Percentiles rank a stretch among this genome's conserved stretches.
phyloP scores from a whole-genome alignment of 805 yeast genomes.

The Kodamaea hsintzibuensis region DNA sequence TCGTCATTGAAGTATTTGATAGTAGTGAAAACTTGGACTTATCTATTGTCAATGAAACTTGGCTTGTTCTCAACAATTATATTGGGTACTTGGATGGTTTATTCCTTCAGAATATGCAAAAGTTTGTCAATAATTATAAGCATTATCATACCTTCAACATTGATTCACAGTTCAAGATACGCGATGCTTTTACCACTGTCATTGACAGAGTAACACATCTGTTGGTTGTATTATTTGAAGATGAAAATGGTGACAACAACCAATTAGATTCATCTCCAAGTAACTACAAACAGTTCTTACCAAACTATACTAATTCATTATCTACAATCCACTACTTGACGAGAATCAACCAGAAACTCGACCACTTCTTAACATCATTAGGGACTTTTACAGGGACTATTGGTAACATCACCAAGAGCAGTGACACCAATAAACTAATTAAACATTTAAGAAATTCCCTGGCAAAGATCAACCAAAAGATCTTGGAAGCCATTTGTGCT shows the following conservation, averaged over 20 bases:
- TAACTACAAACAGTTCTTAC: slow-evolving; percentile 37
- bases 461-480: slow-evolving; percentile 34
- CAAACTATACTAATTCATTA: slow-evolving; percentile 41
- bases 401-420: slow-evolving; percentile 33
- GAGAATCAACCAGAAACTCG: slow-evolving; percentile 27
- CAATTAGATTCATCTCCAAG: slow-evolving; percentile 39
- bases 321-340: slow-evolving; percentile 40
- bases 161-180: slow-evolving; percentile 31
- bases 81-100: slow-evolving; percentile 33
- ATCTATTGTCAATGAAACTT: slow-evolving; percentile 43
- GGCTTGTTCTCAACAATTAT: slow-evolving; percentile 42
- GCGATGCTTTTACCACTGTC: slow-evolving; percentile 26
- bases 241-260: slow-evolving; percentile 24
- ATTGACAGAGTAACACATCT: slow-evolving; percentile 26
- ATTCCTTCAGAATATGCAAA: slow-evolving; percentile 29
- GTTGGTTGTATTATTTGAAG: slow-evolving; percentile 31
- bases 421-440: slow-evolving; percentile 39
- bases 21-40: slow-evolving; percentile 42
- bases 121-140: slow-evolving; percentile 38
- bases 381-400: slow-evolving; percentile 33
- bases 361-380: slow-evolving; percentile 28
- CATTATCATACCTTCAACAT: slow-evolving; percentile 32
- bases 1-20: slow-evolving; percentile 34
- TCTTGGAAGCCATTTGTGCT: slow-evolving; percentile 43
- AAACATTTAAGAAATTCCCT: slow-evolving; percentile 36